Base-by-base conservation (phyloP, 768 basidiomycete genomes). In the Phlebiopsis gigantea region DNA sequence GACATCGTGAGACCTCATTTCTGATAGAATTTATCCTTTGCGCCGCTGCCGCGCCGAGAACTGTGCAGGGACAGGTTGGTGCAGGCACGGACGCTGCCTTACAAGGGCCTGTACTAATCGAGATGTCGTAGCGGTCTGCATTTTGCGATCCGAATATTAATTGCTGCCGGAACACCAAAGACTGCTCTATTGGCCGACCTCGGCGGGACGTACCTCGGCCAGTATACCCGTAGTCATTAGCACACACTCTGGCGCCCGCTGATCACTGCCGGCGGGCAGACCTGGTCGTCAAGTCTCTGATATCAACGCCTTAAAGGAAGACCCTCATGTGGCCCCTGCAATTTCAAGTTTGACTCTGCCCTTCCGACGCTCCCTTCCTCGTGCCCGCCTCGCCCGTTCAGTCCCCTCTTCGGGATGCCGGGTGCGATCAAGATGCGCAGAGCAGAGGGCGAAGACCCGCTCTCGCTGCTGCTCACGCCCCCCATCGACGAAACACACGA, bases 401-500 rank as follows among this genome's bases (percentile, higher is more conserved):
- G 34, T 9, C 34, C 34, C n/a, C n/a, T n/a, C n/a, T n/a, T n/a
- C n/a, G 17, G 34, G 2, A 39, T 39, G 34, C 34, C 34, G 12
- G 34, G 34, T 12, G 17, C 17, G 34, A 39, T 39, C 31, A 55
- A 55, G 53, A 28, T 46, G 21, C 30, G 34, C 26, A 39, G 53
- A 44, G 28, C n/a, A 41, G 45, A 53, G 14, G 31, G 4, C 4
- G 72, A 76, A 25, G 88, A 90, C 71, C 88, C 88, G 0, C 73
- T 90, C 29, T 72, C 79, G 10, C 67, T 74, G 14, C 77, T 83
- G 60, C 76, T 80, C 17, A 68, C 75, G 0, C 85, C 88, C 0
- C 88, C 88, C 0, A 68, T 74, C 0, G 65, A 81, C 57, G 88
- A 90, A 68, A 74, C 82, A 0, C 62, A 73, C 0, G 73, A 73